phyloP scores from a whole-genome alignment of 768 basidiomycete species.

The Lactarius quietus region DNA sequence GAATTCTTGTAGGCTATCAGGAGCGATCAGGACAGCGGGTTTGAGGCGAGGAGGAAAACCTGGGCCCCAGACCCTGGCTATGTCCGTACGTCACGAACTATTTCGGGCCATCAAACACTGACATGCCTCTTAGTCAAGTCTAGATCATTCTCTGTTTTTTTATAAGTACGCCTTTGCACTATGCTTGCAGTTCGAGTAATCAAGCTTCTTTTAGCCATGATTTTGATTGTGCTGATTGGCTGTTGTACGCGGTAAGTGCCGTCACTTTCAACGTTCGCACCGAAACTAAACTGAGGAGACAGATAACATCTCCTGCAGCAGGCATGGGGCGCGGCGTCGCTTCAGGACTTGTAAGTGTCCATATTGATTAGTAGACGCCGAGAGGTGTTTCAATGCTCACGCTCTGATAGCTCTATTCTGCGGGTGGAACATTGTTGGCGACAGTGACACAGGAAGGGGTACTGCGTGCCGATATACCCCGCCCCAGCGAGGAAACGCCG shows the following conservation, averaged over 20 bases:
- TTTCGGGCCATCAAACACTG: background rate
- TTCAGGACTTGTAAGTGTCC: slow-evolving; percentile 17
- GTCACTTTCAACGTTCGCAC: background rate
- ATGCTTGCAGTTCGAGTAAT: background rate
- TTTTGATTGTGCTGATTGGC: slow-evolving; percentile 77
- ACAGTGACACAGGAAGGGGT: slow-evolving; percentile 24
- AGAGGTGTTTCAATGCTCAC: background rate
- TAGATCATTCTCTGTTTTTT: slow-evolving; percentile 80
- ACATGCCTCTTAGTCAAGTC: slow-evolving; percentile 47
- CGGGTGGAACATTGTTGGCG: slow-evolving; percentile 21
- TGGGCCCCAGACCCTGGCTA: slow-evolving; percentile 46
- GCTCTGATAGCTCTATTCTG: slow-evolving; percentile 18
- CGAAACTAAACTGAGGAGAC: background rate
- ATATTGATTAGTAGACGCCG: background rate
- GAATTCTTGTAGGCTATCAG: slow-evolving; percentile 46
- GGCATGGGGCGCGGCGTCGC: slow-evolving; percentile 13
- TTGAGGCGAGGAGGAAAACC: slow-evolving; percentile 40
- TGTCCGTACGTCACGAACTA: slow-evolving; percentile 49
- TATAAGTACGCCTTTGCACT: slow-evolving; percentile 52
- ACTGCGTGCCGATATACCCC: slow-evolving; percentile 16
- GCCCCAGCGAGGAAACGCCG: background rate
- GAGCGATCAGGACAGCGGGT: slow-evolving; percentile 51
- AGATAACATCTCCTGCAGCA: slow-evolving; percentile 14
- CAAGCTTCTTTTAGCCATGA: slow-evolving; percentile 45
- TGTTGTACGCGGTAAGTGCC: slow-evolving; percentile 66